Conservation (phyloP, 352 stramenopile species). For the Pythium sukuiense region DNA sequence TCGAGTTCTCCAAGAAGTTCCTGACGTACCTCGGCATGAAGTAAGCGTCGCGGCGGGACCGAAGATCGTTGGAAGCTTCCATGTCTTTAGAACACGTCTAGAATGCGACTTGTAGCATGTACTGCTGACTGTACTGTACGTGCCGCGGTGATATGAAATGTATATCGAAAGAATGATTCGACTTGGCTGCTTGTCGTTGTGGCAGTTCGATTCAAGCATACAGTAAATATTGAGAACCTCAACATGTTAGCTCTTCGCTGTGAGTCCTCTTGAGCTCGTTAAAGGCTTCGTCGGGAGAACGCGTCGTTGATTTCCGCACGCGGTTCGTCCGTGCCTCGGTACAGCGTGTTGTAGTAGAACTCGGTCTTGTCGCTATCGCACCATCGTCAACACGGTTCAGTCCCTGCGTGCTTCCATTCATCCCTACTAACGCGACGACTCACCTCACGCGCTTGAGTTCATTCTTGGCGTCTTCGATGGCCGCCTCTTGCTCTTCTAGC, state of each 20-base stretch:
- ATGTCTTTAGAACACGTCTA: conserved; percentile 7
- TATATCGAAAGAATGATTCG: neutral
- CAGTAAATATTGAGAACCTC: neutral
- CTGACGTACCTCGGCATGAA: conserved; percentile 74
- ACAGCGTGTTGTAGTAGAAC: conserved; percentile 86
- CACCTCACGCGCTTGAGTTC: conserved; percentile 81
- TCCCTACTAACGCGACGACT: neutral
- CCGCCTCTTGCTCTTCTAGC: conserved; percentile 71
- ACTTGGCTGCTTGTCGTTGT: neutral
- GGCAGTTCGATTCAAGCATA: conserved; percentile 2
- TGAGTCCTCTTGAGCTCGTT: neutral
- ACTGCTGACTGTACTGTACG: neutral
- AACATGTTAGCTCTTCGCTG: too few species aligned
- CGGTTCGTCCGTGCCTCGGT: conserved; percentile 79
- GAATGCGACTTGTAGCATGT: conserved; percentile 3
- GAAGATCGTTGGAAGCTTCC: conserved; percentile 2
- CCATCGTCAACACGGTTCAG: neutral
- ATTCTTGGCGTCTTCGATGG: conserved; percentile 66
- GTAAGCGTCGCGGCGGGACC: conserved; percentile 30
- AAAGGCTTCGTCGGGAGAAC: conserved; percentile 82
- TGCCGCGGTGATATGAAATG: neutral
- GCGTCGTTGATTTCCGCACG: conserved; percentile 84
- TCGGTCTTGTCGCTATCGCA: conserved; percentile 63
- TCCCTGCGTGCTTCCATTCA: neutral
- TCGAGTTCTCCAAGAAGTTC: conserved; percentile 89